phyloP scores from a whole-genome alignment of 768 basidiomycete species.

The Leccinellum albellum region DNA sequence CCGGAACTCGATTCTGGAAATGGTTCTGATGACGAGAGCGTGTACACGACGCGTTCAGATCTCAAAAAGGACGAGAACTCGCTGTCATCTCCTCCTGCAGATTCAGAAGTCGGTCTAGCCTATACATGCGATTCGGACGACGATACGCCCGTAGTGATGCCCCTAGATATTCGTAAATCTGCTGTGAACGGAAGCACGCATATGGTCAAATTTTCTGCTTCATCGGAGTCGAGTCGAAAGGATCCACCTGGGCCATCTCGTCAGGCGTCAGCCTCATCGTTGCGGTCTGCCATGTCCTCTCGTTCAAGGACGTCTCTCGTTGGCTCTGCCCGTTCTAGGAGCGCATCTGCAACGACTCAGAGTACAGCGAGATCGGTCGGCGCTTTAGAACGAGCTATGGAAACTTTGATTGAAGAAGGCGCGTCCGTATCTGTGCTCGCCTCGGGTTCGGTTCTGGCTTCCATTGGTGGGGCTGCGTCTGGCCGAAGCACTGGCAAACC shows the following conservation, averaged over 20 bases:
- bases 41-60: constrained; percentile 32
- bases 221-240: constrained; percentile 19
- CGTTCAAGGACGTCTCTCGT: constrained; percentile 10
- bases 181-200: constrained; percentile 5
- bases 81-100: constrained; percentile 26
- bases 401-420: constrained; percentile 46
- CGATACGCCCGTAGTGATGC: constrained; percentile 32
- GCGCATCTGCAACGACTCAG: constrained; percentile 29
- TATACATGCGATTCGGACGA: constrained; percentile 34
- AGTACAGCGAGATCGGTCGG: constrained; percentile 30
- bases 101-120: constrained; percentile 35
- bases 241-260: constrained; percentile 23
- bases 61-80: constrained; percentile 13
- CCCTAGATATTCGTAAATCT: constrained; percentile 25
- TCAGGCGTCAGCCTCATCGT: constrained; percentile 25
- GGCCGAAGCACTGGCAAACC: constrained; percentile 28
- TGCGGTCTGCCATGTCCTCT: constrained; percentile 18
- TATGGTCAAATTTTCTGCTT: constrained; percentile 34
- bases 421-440: constrained; percentile 34
- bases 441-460: constrained; percentile 32
- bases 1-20: constrained; percentile 18
- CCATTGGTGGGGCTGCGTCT: constrained; percentile 21
- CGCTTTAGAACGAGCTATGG: constrained; percentile 49
- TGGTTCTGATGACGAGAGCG: constrained; percentile 33
- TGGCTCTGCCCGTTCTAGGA: constrained; percentile 18